These are phyloP conservation scores for Sclerotinia trifoliorum DNA, from an alignment of 2,329 filamentous ascomycete species.

Conservation along the genomic window DNA sequence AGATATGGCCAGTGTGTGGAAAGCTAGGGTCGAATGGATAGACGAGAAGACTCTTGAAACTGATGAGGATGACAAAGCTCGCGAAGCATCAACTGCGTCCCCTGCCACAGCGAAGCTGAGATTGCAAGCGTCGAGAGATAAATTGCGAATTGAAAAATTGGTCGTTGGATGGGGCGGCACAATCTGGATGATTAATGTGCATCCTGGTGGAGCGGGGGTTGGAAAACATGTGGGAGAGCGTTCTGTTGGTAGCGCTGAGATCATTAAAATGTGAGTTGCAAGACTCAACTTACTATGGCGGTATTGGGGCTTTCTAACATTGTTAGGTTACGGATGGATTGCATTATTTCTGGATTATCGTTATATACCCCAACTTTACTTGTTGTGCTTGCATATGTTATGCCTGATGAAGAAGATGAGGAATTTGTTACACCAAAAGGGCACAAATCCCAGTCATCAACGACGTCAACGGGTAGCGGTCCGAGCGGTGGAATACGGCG, in stretches of 20 bases:
- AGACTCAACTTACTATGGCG: not conserved
- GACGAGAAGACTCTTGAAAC: slow-evolving; percentile 76
- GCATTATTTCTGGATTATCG: slow-evolving; percentile 94
- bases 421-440: slow-evolving; percentile 41
- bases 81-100: slow-evolving; percentile 40
- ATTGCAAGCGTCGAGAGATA: slow-evolving; percentile 50
- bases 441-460: slow-evolving; percentile 43
- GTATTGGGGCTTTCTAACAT: slow-evolving; percentile 35
- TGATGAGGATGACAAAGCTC: slow-evolving; percentile 56
- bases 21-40: slow-evolving; percentile 88
- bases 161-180: slow-evolving; percentile 95
- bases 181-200: slow-evolving; percentile 92
- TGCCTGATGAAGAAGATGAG: slow-evolving; percentile 56
- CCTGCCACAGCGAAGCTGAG: slow-evolving; percentile 50
- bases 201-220: slow-evolving; percentile 66
- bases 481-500: slow-evolving; percentile 66
- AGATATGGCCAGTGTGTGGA: slow-evolving; percentile 96
- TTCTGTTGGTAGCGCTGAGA: slow-evolving; percentile 77
- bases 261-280: slow-evolving; percentile 79
- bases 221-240: slow-evolving; percentile 68
- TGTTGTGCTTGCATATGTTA: slow-evolving; percentile 87
- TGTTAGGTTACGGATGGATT: slow-evolving; percentile 83
- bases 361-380: slow-evolving; percentile 91
- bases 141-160: slow-evolving; percentile 67
- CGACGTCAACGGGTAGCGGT: slow-evolving; percentile 53